Base-by-base conservation (phyloP, 73 alveolate species). In the Strombidium stylifer region DNA sequence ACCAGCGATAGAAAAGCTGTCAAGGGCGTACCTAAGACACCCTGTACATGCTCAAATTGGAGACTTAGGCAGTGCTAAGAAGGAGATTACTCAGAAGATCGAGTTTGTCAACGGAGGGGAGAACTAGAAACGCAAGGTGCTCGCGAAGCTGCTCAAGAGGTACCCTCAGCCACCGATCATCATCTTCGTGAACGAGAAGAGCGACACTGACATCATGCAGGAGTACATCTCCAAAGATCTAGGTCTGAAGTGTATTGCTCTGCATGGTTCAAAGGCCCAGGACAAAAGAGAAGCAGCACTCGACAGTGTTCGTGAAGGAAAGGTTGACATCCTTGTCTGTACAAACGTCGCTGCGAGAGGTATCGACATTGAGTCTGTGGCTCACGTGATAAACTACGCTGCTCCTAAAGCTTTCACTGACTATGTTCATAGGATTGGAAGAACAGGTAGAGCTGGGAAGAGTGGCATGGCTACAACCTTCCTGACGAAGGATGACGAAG, bases 391-490 rank as follows among this genome's bases (percentile, higher is more conserved):
- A 66, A 93, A 93, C 83, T 93, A 76, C 75, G 97, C 90, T 55
- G 86, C 91, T 84, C 98, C 98, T 0, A 80, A 64, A 50, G 77
- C 77, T 59, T 82, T 93, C 12, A 89, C 74, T 50, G 97, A 93
- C 82, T 93, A 93, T 47, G 73, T 78, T 37, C 98, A 93, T 75
- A 67, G 98, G 55, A 93, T 93, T 39, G 98, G 98, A 32, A 88
- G 98, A 59, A 93, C 98, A 3, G 98, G 98, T 40, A 77, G 98
- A 55, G 97, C 94, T 10, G 98, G 98, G 53, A 75, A 83, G 40
- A 57, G 69, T 60, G 98, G 98, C 28, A 86, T 79, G 84, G 98
- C 98, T n/a, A 85, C 89, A 1, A 82, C 97, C 39, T 93, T 93
- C 75, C 77, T 89, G 34, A 84, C 92, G 23, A 67, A 65, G 3